phyloP scores from a whole-genome alignment of 225 moss, liverwort and hornwort genomes.

The Pleurozium schreberi region DNA sequence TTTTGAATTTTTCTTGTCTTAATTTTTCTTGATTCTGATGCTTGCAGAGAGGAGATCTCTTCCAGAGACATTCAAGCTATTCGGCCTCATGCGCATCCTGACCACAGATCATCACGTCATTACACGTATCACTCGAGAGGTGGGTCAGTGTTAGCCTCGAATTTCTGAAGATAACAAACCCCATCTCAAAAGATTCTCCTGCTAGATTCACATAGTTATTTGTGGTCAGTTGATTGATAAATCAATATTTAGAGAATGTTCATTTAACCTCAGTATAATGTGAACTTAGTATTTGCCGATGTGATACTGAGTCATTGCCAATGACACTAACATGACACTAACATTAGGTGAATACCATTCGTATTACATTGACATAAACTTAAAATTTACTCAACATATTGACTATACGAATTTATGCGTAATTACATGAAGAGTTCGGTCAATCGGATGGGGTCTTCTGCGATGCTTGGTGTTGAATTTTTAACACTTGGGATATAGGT shows the following conservation, averaged over 20 bases:
- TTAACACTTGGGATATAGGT: constrained; percentile 22
- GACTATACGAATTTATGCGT: neutral
- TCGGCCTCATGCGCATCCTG: constrained; percentile 57
- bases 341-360: neutral
- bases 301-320: neutral
- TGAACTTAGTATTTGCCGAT: neutral
- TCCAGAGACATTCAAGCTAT: constrained; percentile 69
- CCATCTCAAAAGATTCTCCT: neutral
- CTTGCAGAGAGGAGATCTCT: constrained; percentile 47
- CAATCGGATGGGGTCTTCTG: neutral
- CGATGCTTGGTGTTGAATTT: neutral
- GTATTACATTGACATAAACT: neutral
- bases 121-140: constrained; percentile 72
- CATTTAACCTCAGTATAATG: neutral
- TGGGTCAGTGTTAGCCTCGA: neutral
- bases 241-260: neutral
- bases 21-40: neutral
- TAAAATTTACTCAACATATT: neutral
- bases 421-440: neutral
- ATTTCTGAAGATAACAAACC: neutral
- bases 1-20: neutral
- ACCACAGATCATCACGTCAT: constrained; percentile 64
- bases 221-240: neutral
- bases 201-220: neutral
- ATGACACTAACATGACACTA: neutral